phyloP scores from a whole-genome alignment of 768 basidiomycete genomes.

The Tulasnella sp. region DNA sequence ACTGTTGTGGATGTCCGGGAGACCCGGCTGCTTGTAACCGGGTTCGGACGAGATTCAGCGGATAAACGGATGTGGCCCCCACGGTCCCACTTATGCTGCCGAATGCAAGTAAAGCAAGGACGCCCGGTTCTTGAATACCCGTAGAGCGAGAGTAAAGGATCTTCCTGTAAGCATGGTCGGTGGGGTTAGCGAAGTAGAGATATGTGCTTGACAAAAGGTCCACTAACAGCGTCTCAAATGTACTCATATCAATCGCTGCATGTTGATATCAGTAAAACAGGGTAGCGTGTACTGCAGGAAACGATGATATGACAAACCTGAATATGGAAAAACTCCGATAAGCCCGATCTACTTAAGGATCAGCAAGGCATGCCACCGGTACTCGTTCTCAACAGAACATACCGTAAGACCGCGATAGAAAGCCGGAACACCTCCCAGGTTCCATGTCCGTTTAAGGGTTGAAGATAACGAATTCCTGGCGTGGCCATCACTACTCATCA shows the following conservation, averaged over 20 bases:
- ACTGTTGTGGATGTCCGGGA: constrained; percentile 88
- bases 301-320: constrained; percentile 58
- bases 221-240: constrained; percentile 81
- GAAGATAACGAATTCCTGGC: constrained; percentile 52
- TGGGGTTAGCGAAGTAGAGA: not conserved
- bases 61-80: constrained; percentile 80
- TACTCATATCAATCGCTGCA: constrained; percentile 96
- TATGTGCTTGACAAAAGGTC: not conserved
- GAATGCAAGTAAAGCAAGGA: constrained; percentile 84
- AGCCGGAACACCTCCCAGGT: constrained; percentile 73
- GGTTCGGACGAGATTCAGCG: constrained; percentile 88
- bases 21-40: constrained; percentile 96
- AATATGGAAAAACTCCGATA: constrained; percentile 88
- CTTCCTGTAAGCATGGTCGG: constrained; percentile 49
- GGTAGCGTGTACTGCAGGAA: constrained; percentile 66
- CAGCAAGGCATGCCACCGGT: constrained; percentile 38
- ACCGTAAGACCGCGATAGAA: constrained; percentile 92
- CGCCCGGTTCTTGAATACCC: constrained; percentile 85
- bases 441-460: constrained; percentile 76
- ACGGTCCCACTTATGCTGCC: constrained; percentile 93
- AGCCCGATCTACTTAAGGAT: constrained; percentile 73
- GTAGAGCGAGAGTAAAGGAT: constrained; percentile 85
- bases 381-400: constrained; percentile 46
- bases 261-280: constrained; percentile 49
- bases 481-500: constrained; percentile 82